These are phyloP conservation scores for Keithomyces neogunnii DNA, from an alignment of 2,329 filamentous ascomycete genomes.

Conservation along the genomic window DNA sequence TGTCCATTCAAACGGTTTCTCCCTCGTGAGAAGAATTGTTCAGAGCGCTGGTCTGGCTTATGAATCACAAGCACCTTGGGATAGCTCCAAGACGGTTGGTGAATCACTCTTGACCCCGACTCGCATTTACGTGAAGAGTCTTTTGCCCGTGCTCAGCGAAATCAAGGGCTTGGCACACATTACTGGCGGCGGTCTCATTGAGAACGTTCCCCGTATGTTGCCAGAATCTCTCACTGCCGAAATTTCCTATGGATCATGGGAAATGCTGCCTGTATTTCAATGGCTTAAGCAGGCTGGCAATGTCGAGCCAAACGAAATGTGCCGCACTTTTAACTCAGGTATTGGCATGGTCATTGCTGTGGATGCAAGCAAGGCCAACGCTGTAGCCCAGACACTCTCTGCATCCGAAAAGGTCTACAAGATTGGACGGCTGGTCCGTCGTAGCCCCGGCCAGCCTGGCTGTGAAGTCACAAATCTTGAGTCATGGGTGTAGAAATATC, in stretches of 20 bases:
- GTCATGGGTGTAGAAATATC: slow-evolving; percentile 17
- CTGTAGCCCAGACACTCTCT: slow-evolving; percentile 52
- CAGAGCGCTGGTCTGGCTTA: slow-evolving; percentile 64
- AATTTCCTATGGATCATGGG: slow-evolving; percentile 70
- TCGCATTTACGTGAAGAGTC: slow-evolving; percentile 80
- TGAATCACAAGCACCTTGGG: slow-evolving; percentile 70
- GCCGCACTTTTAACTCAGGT: slow-evolving; percentile 88
- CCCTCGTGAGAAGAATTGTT: slow-evolving; percentile 85
- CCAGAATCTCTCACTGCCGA: slow-evolving; percentile 69
- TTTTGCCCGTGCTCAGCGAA: slow-evolving; percentile 59
- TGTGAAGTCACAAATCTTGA: slow-evolving; percentile 27
- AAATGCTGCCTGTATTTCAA: slow-evolving; percentile 68
- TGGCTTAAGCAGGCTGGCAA: slow-evolving; percentile 75
- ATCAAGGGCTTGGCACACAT: slow-evolving; percentile 96
- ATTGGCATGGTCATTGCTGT: slow-evolving; percentile 91
- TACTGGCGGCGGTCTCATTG: slow-evolving; percentile 83
- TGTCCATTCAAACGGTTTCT: slow-evolving; percentile 95
- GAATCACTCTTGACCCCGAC: slow-evolving; percentile 79
- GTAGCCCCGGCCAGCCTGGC: slow-evolving; percentile 30
- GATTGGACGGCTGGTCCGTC: slow-evolving; percentile 63
- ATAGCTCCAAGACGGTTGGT: slow-evolving; percentile 54
- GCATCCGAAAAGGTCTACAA: slow-evolving; percentile 64
- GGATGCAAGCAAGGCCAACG: slow-evolving; percentile 50
- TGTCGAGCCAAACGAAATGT: slow-evolving; percentile 72
- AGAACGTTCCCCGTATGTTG: slow-evolving; percentile 93